Percentiles rank a stretch among this genome's conserved stretches.
phyloP scores from a whole-genome alignment of 2,329 filamentous ascomycete species.

The Verticillium longisporum region DNA sequence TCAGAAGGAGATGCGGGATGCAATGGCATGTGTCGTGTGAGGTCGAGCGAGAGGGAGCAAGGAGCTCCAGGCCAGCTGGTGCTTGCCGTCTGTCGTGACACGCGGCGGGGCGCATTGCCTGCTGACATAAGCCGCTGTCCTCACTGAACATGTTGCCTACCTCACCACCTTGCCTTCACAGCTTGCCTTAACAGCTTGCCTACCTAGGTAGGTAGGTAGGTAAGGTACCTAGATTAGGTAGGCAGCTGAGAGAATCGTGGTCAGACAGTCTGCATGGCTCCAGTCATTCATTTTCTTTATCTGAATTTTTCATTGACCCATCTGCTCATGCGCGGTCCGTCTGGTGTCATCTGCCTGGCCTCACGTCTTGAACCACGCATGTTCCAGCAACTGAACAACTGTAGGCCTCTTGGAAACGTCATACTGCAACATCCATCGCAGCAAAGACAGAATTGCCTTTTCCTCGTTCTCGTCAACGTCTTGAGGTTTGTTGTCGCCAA shows the following conservation, averaged over 20 bases:
- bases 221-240: too few relatives aligned
- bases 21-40: slow-evolving; percentile 1
- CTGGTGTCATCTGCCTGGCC: too few relatives aligned
- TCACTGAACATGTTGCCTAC: too few relatives aligned
- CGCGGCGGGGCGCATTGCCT: background rate
- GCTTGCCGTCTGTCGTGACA: background rate
- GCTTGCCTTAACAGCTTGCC: too few relatives aligned
- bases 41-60: background rate
- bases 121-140: background rate
- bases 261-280: too few relatives aligned
- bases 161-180: too few relatives aligned
- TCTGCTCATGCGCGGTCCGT: too few relatives aligned
- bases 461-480: slow-evolving; percentile 3
- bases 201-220: too few relatives aligned
- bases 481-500: slow-evolving; percentile 2
- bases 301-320: too few relatives aligned
- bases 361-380: background rate
- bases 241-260: too few relatives aligned
- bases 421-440: slow-evolving; percentile 3
- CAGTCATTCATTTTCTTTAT: too few relatives aligned
- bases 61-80: background rate
- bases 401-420: background rate
- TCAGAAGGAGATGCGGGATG: slow-evolving; percentile 2
- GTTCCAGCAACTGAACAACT: background rate
- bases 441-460: background rate